phyloP scores from a whole-genome alignment of 2,329 filamentous ascomycete species.

The Colletotrichum falcatum region DNA sequence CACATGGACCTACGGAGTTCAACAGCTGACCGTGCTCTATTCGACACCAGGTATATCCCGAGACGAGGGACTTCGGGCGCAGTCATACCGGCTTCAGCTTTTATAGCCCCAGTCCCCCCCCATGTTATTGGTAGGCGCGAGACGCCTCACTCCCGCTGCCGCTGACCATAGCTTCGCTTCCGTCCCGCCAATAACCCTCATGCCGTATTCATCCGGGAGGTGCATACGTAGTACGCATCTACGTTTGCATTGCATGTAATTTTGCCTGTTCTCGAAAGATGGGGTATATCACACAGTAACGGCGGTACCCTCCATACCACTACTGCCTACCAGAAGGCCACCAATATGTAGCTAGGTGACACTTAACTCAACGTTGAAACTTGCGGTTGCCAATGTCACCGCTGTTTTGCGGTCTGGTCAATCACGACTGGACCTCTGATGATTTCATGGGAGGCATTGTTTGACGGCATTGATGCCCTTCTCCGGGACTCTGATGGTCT shows the following conservation, averaged over 20 bases:
- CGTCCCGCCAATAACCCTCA: neutral
- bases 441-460: neutral
- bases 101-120: neutral
- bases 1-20: neutral
- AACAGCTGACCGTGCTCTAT: neutral
- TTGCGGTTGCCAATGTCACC: constrained; percentile 3
- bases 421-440: neutral
- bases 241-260: neutral
- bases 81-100: neutral
- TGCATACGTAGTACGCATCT: neutral
- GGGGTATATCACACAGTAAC: neutral
- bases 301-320: neutral
- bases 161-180: neutral
- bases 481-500: neutral
- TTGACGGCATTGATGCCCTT: neutral
- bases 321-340: neutral
- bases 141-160: constrained; percentile 7
- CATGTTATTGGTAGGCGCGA: constrained; percentile 22
- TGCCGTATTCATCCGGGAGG: neutral
- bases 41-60: neutral
- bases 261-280: neutral
- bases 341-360: neutral
- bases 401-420: constrained; percentile 1
- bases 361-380: constrained; percentile 1
- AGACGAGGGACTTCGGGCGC: neutral